Conservation (phyloP, 495 filamentous ascomycete species). For the Penicillium verhagenii region DNA sequence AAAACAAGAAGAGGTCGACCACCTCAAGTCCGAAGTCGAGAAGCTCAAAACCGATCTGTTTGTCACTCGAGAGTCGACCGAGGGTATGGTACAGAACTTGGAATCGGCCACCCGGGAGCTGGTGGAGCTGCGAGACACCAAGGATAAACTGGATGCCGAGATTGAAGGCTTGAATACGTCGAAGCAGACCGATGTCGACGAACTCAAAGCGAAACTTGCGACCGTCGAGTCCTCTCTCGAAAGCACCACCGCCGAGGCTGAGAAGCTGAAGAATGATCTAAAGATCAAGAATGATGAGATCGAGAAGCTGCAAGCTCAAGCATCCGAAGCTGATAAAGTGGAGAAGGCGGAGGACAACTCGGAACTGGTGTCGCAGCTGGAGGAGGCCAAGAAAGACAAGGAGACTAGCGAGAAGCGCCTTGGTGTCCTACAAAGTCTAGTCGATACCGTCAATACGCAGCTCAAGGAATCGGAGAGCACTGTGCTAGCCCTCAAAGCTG, state of each 20-base stretch:
- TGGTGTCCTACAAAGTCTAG: conserved; percentile 50
- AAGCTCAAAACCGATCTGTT: conserved; percentile 52
- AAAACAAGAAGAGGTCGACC: conserved; percentile 63
- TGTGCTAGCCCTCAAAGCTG: conserved; percentile 41
- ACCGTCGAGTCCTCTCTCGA: conserved; percentile 43
- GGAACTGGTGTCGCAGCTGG: conserved; percentile 34
- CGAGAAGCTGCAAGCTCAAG: conserved; percentile 45
- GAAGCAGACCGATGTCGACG: conserved; percentile 38
- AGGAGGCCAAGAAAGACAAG: conserved; percentile 35
- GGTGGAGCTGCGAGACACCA: conserved; percentile 54
- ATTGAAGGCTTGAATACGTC: conserved; percentile 38
- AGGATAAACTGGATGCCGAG: conserved; percentile 52
- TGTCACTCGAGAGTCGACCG: conserved; percentile 62
- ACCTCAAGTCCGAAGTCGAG: conserved; percentile 61
- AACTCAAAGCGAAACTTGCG: conserved; percentile 39
- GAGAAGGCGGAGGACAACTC: conserved; percentile 40
- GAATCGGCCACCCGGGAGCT: conserved; percentile 61
- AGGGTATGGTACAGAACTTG: conserved; percentile 61
- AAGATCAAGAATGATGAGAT: conserved; percentile 55
- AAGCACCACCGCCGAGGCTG: conserved; percentile 46
- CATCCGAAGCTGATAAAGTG: conserved; percentile 36
- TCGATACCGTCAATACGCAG: conserved; percentile 51
- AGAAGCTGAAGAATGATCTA: conserved; percentile 54
- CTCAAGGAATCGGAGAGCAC: conserved; percentile 49
- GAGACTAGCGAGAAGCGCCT: conserved; percentile 51